Evolutionary conservation across 768 basidiomycete species (phyloP), one percentile per base, ranked within the genome.

Genomic region (Podaxis sp.): DNA sequence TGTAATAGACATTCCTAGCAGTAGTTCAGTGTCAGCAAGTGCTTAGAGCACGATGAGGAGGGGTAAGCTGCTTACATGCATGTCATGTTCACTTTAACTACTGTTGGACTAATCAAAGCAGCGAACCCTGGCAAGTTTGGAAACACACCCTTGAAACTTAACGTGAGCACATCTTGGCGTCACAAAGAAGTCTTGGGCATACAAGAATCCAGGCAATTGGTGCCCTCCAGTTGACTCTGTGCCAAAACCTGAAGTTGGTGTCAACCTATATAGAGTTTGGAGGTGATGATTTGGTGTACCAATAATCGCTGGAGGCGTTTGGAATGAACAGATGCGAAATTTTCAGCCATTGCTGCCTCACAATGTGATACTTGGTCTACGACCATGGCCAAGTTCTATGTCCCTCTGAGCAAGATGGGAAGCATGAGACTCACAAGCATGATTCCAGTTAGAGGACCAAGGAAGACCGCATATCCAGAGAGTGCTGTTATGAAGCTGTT

Each of bases 381-480:
- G 14, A 46, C 16, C 14, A 54, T 32, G 2, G 2, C 11, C 2
- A 5, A 42, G 40, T 14, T 1, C 25, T 14, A 40, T 11, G 16
- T 16, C 32, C 7, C 5, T 27, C 32, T 25, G 4, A 13, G 23
- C 11, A 1, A 32, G 32, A 32, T 27, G 44, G 28, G 37, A 40
- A 13, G 23, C 23, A 13, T 5, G 10, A 7, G 16, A 63, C 66
- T 9, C 38, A 73, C 72, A 18, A 71, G 53, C 71, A 72, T 73
- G 51, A 73, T 72, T 2, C 72, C 72, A 1, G 71, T 69, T 6
- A 72, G 61, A 9, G 72, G 71, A 1, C 71, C 71, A 18, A 73
- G 65, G 53, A 73, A 73, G 6, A 71, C 70, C 0, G 69, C 71
- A 50, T 72, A 72, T 44, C 65, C 70, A 2, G 70, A 71, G 40